phyloP scores from a whole-genome alignment of 192 early-diverging fungal species.

The Coemansia sp. region DNA sequence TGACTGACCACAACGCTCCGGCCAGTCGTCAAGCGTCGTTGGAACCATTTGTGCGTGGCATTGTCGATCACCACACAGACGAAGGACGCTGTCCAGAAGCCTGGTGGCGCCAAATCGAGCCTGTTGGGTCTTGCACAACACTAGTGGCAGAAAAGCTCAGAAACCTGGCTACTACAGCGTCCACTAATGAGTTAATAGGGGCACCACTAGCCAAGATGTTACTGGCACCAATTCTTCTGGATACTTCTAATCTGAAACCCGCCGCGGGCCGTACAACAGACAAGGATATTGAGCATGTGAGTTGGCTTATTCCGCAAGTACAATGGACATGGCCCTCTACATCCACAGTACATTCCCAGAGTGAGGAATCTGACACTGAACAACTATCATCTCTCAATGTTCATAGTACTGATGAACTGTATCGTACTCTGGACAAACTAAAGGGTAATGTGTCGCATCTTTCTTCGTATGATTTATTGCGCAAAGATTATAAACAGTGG shows the following conservation, averaged over 20 bases:
- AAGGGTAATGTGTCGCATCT: conserved; percentile 40
- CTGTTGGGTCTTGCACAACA: conserved; percentile 43
- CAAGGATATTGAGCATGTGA: conserved; percentile 19
- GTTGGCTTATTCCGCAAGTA: conserved; percentile 32
- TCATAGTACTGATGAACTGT: conserved; percentile 17
- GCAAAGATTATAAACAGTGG: conserved; percentile 58
- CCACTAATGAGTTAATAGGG: not conserved
- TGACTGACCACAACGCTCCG: conserved; percentile 50
- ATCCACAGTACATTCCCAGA: not conserved
- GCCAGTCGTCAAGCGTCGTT: conserved; percentile 26
- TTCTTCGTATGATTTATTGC: conserved; percentile 33
- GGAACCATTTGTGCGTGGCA: conserved; percentile 36
- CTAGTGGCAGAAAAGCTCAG: conserved; percentile 22
- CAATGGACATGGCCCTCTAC: conserved; percentile 9
- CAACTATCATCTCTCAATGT: conserved; percentile 12
- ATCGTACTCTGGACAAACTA: conserved; percentile 29
- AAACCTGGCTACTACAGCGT: not conserved
- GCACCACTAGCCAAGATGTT: conserved; percentile 33
- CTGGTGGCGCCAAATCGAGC: conserved; percentile 20
- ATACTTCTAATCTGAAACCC: conserved; percentile 31
- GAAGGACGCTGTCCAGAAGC: conserved; percentile 26
- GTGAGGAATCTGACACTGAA: not conserved
- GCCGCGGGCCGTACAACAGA: conserved; percentile 23
- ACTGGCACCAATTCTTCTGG: conserved; percentile 36
- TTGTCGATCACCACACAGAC: conserved; percentile 53